Conservation (phyloP, 2,329 filamentous ascomycete genomes). For the Colletotrichum lindemuthianum region DNA sequence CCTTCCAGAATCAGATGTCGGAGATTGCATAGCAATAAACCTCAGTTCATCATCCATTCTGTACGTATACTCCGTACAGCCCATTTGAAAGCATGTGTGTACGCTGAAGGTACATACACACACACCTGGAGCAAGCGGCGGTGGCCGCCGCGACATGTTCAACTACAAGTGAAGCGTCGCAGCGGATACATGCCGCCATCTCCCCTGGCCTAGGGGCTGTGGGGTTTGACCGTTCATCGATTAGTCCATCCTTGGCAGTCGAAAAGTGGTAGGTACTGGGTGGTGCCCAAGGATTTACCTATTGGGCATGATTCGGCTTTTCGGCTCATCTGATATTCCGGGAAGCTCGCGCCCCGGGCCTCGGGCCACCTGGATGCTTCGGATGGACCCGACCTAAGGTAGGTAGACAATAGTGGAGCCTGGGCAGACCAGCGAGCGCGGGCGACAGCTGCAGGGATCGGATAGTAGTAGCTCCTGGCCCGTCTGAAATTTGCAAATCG, state of each 20-base stretch:
- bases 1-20: background rate
- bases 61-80: no score
- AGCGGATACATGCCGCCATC: slow-evolving; percentile 28
- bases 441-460: slow-evolving; percentile 28
- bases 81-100: no score
- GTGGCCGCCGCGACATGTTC: slow-evolving; percentile 1
- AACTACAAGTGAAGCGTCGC: slow-evolving; percentile 4
- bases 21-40: background rate
- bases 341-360: background rate
- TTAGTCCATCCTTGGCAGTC: slow-evolving; percentile 18
- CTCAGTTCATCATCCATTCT: no score
- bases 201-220: slow-evolving; percentile 15
- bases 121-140: background rate
- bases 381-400: no score
- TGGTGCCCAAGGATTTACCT: no score
- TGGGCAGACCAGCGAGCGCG: no score
- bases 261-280: slow-evolving; percentile 15
- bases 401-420: no score
- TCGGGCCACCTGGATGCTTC: no score
- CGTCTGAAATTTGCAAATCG: slow-evolving; percentile 36
- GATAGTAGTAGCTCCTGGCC: slow-evolving; percentile 24
- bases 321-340: slow-evolving; percentile 22
- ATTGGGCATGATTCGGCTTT: background rate
- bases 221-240: slow-evolving; percentile 12
- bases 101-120: no score